Conservation (phyloP, 805 yeast species). For the Pichia deserticola region DNA sequence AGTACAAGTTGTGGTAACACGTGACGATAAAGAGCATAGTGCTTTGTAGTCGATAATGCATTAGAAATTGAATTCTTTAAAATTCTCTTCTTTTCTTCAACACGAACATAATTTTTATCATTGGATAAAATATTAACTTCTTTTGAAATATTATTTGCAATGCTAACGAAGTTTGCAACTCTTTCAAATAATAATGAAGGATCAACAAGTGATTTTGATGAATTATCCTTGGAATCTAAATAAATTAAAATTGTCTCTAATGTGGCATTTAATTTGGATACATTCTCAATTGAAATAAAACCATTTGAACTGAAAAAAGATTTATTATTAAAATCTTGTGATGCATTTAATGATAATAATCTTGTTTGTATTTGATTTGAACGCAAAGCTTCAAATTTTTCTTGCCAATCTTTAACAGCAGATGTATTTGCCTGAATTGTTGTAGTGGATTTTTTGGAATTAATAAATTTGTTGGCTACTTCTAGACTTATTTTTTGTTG, state of each 20-base stretch:
- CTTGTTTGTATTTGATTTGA: constrained; percentile 14
- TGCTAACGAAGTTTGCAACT: constrained; percentile 41
- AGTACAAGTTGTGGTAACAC: constrained; percentile 63
- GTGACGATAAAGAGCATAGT: constrained; percentile 55
- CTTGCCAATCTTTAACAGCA: constrained; percentile 38
- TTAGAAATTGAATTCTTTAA: constrained; percentile 66
- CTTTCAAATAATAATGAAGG: constrained; percentile 40
- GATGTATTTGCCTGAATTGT: constrained; percentile 9
- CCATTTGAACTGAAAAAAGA: constrained; percentile 30
- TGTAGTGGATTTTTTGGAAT: neutral
- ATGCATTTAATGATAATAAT: constrained; percentile 1
- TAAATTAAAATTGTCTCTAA: constrained; percentile 38
- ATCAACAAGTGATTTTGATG: constrained; percentile 3
- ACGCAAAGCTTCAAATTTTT: constrained; percentile 42
- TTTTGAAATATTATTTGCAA: constrained; percentile 32
- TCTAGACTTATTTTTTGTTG: neutral
- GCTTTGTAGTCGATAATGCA: constrained; percentile 69
- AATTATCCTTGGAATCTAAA: constrained; percentile 13
- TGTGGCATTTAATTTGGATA: constrained; percentile 40
- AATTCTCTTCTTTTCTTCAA: constrained; percentile 34
- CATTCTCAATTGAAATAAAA: constrained; percentile 36
- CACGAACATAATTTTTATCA: constrained; percentile 1
- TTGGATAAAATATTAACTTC: constrained; percentile 25
- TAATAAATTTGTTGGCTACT: neutral
- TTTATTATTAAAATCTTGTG: neutral